A percentile compares a stretch with the other conserved stretches of the same genome.
phyloP scores from a whole-genome alignment of 2,329 filamentous ascomycete genomes.

The Dactylonectria macrodidyma region DNA sequence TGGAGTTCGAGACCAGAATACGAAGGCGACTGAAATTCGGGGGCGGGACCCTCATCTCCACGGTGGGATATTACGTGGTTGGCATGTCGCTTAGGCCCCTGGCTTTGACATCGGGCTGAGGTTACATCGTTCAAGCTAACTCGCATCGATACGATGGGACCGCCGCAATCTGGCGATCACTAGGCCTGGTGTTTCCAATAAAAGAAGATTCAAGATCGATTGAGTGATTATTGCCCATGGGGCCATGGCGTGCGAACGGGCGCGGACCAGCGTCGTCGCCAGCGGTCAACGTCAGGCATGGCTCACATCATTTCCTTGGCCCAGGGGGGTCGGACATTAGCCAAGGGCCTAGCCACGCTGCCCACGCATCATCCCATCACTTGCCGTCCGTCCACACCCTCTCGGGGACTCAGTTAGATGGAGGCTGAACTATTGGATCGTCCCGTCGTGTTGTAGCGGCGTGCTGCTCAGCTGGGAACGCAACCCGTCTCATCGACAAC shows the following conservation, averaged over 20 bases:
- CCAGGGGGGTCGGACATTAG: constrained; percentile 41
- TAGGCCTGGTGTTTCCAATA: constrained; percentile 22
- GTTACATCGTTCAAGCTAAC: constrained; percentile 28
- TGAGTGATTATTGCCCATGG: constrained; percentile 24
- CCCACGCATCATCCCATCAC: constrained; percentile 9
- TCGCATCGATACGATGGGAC: constrained; percentile 13
- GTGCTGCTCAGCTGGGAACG: constrained; percentile 16
- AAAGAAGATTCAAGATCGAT: constrained; percentile 15
- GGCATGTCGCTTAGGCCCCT: constrained; percentile 8
- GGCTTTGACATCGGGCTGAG: constrained; percentile 20
- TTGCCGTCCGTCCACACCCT: constrained; percentile 20
- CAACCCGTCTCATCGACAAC: constrained; percentile 6
- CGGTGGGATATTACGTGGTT: constrained; percentile 2
- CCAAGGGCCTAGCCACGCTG: constrained; percentile 21
- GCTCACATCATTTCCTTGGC: constrained; percentile 36
- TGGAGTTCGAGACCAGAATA: neutral
- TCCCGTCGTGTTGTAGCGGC: constrained; percentile 23
- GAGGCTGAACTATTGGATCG: constrained; percentile 27
- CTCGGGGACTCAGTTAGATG: constrained; percentile 9
- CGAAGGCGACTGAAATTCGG: neutral
- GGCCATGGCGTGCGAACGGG: constrained; percentile 12
- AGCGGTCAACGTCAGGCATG: constrained; percentile 38
- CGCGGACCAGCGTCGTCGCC: constrained; percentile 29
- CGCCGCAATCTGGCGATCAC: constrained; percentile 18
- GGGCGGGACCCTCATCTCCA: constrained; percentile 3